These are phyloP conservation scores for Solanum lignicaule DNA, from an alignment of 257 asterid species.

Conservation along the genomic window DNA sequence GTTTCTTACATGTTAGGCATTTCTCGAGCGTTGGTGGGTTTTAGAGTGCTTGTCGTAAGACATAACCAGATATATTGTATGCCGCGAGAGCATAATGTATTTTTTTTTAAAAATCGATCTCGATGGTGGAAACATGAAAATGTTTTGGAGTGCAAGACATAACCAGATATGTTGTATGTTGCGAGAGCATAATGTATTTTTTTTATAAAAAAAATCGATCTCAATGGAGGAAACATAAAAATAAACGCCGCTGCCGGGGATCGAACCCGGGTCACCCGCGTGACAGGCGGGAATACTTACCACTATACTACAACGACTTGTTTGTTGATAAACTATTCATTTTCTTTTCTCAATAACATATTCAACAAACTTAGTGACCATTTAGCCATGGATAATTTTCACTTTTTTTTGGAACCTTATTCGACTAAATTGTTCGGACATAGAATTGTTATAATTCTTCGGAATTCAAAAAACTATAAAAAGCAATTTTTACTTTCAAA, in stretches of 20 bases:
- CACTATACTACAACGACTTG: constrained; percentile 34
- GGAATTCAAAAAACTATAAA: background rate
- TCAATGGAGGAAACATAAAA: background rate
- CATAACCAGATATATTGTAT: background rate
- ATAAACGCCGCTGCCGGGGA: constrained; percentile 83
- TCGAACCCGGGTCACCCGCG: constrained; percentile 99
- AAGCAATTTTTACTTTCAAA: background rate
- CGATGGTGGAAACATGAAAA: no score
- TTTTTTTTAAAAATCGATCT: background rate
- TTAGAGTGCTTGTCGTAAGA: background rate
- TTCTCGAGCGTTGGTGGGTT: no score
- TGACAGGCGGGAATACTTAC: constrained; percentile 97
- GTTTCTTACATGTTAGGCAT: background rate
- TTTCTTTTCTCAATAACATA: background rate
- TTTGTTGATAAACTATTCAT: background rate
- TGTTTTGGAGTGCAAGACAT: background rate
- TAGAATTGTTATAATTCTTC: background rate
- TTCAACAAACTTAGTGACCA: background rate
- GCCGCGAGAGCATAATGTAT: background rate
- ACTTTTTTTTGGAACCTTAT: background rate
- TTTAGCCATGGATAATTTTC: background rate
- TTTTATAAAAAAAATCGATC: background rate
- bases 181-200: background rate
- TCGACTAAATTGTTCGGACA: background rate
- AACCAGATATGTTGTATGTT: background rate